Conservation (phyloP, 306 rosid genomes). For the Citrullus mucosospermus region DNA sequence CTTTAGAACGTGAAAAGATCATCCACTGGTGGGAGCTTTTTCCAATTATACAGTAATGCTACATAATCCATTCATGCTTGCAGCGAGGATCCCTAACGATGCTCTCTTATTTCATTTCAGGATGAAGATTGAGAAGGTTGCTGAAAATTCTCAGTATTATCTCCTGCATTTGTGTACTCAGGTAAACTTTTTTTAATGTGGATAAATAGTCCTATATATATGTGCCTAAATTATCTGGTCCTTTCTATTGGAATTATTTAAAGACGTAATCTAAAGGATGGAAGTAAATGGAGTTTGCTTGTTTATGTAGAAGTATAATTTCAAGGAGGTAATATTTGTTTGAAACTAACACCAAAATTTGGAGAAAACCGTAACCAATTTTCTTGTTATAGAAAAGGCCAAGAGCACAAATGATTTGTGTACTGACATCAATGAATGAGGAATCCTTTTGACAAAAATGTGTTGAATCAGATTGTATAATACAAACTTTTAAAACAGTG, state of each 20-base stretch:
- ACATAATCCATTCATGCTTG: not conserved
- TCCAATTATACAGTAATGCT: not conserved
- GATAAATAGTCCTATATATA: not conserved
- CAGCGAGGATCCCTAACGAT: not conserved
- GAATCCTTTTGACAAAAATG: too few species aligned
- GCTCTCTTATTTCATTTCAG: conserved; percentile 23
- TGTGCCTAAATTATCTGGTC: not conserved
- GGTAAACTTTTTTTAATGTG: conserved; percentile 24
- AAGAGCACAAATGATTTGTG: not conserved
- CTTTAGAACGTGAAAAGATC: conserved; percentile 76
- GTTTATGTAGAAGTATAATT: too few species aligned
- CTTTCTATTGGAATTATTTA: not conserved
- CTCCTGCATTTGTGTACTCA: conserved; percentile 86
- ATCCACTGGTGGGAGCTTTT: conserved; percentile 60
- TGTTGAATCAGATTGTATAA: not conserved
- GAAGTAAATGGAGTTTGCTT: not conserved
- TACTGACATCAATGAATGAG: too few species aligned
- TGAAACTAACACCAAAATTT: not conserved
- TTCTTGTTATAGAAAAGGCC: too few species aligned
- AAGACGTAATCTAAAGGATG: not conserved
- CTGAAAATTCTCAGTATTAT: conserved; percentile 74
- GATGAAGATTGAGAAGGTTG: conserved; percentile 68
- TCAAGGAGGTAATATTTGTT: too few species aligned
- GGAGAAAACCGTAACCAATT: not conserved
- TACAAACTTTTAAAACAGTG: not conserved